These are phyloP conservation scores for Lepidium aucheri DNA, from an alignment of 345 rosid species.

Conservation along the genomic window DNA sequence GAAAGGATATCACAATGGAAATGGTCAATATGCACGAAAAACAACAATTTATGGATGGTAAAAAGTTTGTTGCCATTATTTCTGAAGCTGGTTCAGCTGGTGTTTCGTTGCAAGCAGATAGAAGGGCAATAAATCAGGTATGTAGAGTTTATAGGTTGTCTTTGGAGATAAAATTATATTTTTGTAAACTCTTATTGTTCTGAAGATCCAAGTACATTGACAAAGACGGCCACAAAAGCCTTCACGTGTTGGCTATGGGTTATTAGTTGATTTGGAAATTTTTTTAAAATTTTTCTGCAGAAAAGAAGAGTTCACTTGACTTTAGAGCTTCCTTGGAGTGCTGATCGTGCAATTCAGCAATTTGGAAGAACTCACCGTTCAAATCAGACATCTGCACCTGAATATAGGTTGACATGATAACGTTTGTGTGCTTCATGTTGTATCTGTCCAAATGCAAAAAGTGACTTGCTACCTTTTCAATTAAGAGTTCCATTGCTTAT, in stretches of 20 bases:
- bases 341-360: slow-evolving; percentile 99
- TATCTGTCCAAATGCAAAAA: not conserved
- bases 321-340: slow-evolving; percentile 99
- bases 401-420: slow-evolving; percentile 61
- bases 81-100: slow-evolving; percentile 99
- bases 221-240: not conserved
- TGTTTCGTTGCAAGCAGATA: slow-evolving; percentile 97
- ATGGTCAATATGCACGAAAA: slow-evolving; percentile 99
- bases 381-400: slow-evolving; percentile 98
- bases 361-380: slow-evolving; percentile 98
- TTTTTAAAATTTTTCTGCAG: slow-evolving; percentile 32
- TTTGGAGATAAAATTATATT: not conserved
- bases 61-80: slow-evolving; percentile 84
- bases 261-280: slow-evolving; percentile 4
- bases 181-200: not conserved
- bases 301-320: slow-evolving; percentile 96
- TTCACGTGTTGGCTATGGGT: not conserved
- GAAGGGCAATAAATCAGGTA: slow-evolving; percentile 90
- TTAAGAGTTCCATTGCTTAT: not conserved
- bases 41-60: slow-evolving; percentile 97
- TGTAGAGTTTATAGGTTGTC: slow-evolving; percentile 10
- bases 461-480: not conserved
- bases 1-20: slow-evolving; percentile 95
- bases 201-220: not conserved
- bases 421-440: slow-evolving; percentile 11